phyloP scores from a whole-genome alignment of 805 yeast genomes.

The Myxozyma mucilagina region DNA sequence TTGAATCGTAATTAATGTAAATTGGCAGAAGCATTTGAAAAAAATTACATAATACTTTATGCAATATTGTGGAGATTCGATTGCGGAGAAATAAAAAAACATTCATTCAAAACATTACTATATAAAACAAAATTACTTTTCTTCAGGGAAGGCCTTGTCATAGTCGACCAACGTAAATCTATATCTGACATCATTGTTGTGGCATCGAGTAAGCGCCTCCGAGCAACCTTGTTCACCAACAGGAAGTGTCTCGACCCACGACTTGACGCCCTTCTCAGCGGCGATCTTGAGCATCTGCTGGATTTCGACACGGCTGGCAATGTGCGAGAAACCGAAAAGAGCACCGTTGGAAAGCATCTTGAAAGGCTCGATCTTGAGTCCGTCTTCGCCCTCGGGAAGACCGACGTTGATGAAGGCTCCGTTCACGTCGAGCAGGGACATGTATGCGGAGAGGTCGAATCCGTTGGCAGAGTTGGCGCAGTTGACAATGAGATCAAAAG shows the following conservation, averaged over 20 bases:
- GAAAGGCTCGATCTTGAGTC: constrained; percentile 19
- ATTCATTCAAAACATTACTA: too few relatives aligned
- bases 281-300: constrained; percentile 65
- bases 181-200: constrained; percentile 43
- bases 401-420: constrained; percentile 65
- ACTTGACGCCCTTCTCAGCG: constrained; percentile 45
- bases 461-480: constrained; percentile 55
- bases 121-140: neutral
- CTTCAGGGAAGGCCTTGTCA: constrained; percentile 43
- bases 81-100: too few relatives aligned
- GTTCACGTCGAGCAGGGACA: constrained; percentile 54
- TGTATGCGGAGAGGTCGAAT: constrained; percentile 51
- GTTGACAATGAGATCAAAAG: constrained; percentile 54
- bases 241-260: constrained; percentile 41
- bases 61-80: too few relatives aligned
- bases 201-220: constrained; percentile 42
- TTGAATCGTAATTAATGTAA: too few relatives aligned
- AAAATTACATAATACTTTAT: too few relatives aligned
- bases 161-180: constrained; percentile 48
- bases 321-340: constrained; percentile 58
- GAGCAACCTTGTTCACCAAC: constrained; percentile 41
- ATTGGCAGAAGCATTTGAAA: too few relatives aligned
- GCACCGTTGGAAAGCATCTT: constrained; percentile 38
- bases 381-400: constrained; percentile 47
- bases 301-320: constrained; percentile 66